phyloP scores from a whole-genome alignment of 805 yeast species.

The Ogataea methanolica region DNA sequence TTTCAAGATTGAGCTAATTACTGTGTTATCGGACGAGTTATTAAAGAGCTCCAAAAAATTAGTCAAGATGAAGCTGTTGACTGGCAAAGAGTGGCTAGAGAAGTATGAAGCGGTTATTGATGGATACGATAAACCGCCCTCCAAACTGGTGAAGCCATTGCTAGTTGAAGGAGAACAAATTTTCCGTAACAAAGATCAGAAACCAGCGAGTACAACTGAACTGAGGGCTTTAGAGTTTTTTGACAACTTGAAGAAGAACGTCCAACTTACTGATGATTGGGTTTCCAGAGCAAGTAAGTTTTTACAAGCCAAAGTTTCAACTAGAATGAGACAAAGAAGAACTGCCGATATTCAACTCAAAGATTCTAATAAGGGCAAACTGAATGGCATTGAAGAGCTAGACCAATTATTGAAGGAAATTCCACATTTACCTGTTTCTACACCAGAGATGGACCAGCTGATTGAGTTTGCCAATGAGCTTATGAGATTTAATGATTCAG shows the following conservation, averaged over 20 bases:
- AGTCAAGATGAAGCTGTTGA: conserved; percentile 38
- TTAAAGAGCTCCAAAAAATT: conserved; percentile 34
- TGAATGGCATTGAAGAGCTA: conserved; percentile 29
- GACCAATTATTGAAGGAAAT: conserved; percentile 40
- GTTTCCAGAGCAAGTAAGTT: conserved; percentile 50
- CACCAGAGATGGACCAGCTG: conserved; percentile 59
- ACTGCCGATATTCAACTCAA: conserved; percentile 1
- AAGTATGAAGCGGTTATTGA: conserved; percentile 38
- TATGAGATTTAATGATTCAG: conserved; percentile 44
- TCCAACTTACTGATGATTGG: conserved; percentile 46
- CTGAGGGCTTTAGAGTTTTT: conserved; percentile 17
- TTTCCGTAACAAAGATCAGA: conserved; percentile 12
- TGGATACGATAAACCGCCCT: conserved; percentile 40
- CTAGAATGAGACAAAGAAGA: conserved; percentile 35
- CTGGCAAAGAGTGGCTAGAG: conserved; percentile 48
- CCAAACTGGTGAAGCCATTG: conserved; percentile 41
- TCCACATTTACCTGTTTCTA: conserved; percentile 44
- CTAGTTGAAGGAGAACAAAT: conserved; percentile 54
- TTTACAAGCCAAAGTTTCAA: conserved; percentile 47
- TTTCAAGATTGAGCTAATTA: conserved; percentile 39
- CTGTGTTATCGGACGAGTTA: conserved; percentile 49
- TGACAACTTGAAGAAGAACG: conserved; percentile 34
- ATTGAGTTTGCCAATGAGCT: conserved; percentile 49
- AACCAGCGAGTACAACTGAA: conserved; percentile 1
- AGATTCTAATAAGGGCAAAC: conserved; percentile 19